These are phyloP conservation scores for Phialocephala subalpina DNA, from an alignment of 2,329 filamentous ascomycete species.

Conservation along the genomic window DNA sequence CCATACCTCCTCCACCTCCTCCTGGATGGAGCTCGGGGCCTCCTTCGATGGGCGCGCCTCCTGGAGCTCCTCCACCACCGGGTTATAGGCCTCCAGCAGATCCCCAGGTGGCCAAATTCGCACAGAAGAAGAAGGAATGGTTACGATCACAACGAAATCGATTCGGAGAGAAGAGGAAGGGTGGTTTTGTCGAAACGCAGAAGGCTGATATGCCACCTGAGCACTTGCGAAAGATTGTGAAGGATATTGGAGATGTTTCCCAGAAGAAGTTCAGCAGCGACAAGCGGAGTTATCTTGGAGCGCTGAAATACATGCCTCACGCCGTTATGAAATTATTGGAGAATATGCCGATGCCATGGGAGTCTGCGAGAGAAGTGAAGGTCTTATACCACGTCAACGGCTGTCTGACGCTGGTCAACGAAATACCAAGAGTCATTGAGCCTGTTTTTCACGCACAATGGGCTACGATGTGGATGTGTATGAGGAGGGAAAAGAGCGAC, in stretches of 20 bases:
- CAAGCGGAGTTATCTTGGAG: constrained; percentile 96
- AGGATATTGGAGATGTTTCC: constrained; percentile 97
- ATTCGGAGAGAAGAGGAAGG: constrained; percentile 96
- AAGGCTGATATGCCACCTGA: constrained; percentile 99
- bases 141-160: constrained; percentile 87
- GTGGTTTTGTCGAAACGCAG: constrained; percentile 95
- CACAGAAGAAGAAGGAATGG: constrained; percentile 99
- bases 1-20: constrained; percentile 71
- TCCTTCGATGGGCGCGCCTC: constrained; percentile 55
- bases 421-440: constrained; percentile 95
- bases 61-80: constrained; percentile 76
- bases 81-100: constrained; percentile 84
- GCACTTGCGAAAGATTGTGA: constrained; percentile 97
- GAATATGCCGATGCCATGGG: constrained; percentile 99
- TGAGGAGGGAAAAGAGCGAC: constrained; percentile 98
- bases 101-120: constrained; percentile 90
- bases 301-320: constrained; percentile 99
- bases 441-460: constrained; percentile 98
- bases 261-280: constrained; percentile 99
- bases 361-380: constrained; percentile 94
- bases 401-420: constrained; percentile 95
- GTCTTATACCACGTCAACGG: constrained; percentile 98
- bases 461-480: constrained; percentile 99
- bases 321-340: constrained; percentile 96
- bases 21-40: constrained; percentile 67